Percentiles rank a stretch among this genome's conserved stretches.
Conservation (phyloP, 805 yeast species). For the Metschnikowia lunata region DNA sequence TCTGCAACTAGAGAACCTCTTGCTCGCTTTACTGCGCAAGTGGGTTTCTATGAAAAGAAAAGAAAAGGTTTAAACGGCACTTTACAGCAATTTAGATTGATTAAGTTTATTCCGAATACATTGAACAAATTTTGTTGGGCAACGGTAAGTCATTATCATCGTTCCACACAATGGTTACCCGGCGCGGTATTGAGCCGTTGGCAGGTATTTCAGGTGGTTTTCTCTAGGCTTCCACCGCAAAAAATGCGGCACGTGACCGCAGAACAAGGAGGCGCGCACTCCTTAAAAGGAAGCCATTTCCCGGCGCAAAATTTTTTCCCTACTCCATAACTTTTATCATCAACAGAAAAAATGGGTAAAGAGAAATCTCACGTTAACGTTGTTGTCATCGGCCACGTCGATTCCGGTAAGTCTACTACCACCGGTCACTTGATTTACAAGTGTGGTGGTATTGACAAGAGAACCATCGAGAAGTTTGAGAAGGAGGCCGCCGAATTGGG, state of each 20-base stretch:
- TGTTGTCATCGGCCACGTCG: conserved; percentile 99
- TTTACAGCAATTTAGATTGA: too few relatives aligned
- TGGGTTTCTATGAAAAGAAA: too few relatives aligned
- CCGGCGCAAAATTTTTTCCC: conserved; percentile 6
- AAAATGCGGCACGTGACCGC: conserved; percentile 1
- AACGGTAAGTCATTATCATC: too few relatives aligned
- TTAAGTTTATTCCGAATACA: too few relatives aligned
- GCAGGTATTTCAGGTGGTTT: neutral
- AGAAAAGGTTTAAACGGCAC: too few relatives aligned
- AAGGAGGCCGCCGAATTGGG: conserved; percentile 97
- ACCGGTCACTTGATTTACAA: conserved; percentile 99
- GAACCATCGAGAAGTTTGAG: conserved; percentile 97
- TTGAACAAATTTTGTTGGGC: too few relatives aligned
- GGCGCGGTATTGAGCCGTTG: neutral
- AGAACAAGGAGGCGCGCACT: conserved; percentile 7
- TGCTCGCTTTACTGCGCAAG: too few relatives aligned
- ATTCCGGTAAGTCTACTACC: conserved; percentile 94
- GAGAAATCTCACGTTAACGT: conserved; percentile 98
- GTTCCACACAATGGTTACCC: conserved; percentile 5
- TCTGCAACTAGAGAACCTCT: too few relatives aligned
- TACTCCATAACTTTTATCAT: conserved; percentile 7
- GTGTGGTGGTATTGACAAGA: conserved; percentile 99
- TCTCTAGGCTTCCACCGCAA: neutral
- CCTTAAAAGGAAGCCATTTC: conserved; percentile 7
- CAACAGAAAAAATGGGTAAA: conserved; percentile 61